These are phyloP conservation scores for Didymella arachidicola DNA, from an alignment of 2,329 filamentous ascomycete genomes.

Conservation along the genomic window DNA sequence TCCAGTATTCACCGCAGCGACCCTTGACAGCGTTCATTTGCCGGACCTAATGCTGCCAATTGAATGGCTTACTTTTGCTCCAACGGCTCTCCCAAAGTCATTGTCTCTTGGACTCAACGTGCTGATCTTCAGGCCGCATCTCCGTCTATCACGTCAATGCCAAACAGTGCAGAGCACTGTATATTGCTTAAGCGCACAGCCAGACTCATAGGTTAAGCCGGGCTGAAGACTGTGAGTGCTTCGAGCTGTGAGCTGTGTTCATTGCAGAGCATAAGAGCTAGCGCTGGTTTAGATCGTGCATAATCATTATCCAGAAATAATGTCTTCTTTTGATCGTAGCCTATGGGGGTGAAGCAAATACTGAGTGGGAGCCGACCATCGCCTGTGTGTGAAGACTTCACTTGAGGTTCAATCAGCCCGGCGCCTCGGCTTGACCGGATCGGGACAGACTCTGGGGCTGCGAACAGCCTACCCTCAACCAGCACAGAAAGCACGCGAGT, in stretches of 20 bases:
- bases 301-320: background rate
- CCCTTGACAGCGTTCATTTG: background rate
- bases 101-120: background rate
- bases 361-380: background rate
- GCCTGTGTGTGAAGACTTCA: background rate
- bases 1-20: background rate
- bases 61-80: background rate
- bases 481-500: conserved; percentile 8
- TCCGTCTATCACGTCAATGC: background rate
- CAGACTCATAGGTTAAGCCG: background rate
- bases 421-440: conserved; percentile 23
- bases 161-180: background rate
- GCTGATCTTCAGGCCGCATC: background rate
- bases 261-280: background rate
- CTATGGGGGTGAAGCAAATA: background rate
- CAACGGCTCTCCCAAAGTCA: background rate
- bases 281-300: background rate
- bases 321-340: background rate
- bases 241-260: background rate
- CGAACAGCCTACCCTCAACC: conserved; percentile 12
- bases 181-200: background rate
- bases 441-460: conserved; percentile 14
- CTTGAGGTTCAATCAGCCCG: conserved; percentile 5
- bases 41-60: background rate
- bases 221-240: background rate